These are phyloP conservation scores for Ophiobolus disseminans DNA, from an alignment of 2,329 filamentous ascomycete genomes.

Conservation along the genomic window DNA sequence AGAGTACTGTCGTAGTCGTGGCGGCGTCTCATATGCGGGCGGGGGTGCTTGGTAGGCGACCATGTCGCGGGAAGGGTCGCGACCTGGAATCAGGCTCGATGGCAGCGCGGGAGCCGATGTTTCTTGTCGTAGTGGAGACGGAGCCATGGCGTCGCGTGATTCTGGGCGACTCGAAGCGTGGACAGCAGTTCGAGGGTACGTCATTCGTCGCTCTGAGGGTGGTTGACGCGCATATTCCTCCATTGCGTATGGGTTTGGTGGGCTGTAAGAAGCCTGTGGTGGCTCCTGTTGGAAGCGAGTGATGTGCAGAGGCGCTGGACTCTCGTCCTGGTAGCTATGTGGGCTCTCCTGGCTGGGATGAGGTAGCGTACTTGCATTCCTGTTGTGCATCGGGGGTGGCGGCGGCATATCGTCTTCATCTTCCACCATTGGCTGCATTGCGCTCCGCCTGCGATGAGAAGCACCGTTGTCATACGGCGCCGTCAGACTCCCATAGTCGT, in stretches of 20 bases:
- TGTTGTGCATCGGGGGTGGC: conserved; percentile 49
- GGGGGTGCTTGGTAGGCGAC: conserved; percentile 33
- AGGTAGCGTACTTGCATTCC: conserved; percentile 39
- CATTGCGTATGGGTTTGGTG: conserved; percentile 33
- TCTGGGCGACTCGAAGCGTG: conserved; percentile 39
- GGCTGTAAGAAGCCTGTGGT: conserved; percentile 28
- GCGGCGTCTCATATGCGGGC: conserved; percentile 28
- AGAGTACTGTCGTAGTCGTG: conserved; percentile 42
- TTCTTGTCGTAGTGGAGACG: conserved; percentile 42
- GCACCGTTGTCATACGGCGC: conserved; percentile 49
- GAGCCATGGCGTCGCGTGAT: conserved; percentile 43
- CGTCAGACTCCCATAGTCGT: conserved; percentile 38
- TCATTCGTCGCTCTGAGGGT: conserved; percentile 43
- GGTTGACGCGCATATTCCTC: conserved; percentile 32
- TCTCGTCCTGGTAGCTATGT: conserved; percentile 35
- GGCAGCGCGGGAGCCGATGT: conserved; percentile 32
- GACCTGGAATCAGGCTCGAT: conserved; percentile 42
- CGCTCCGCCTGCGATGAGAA: conserved; percentile 55
- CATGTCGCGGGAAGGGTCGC: conserved; percentile 31
- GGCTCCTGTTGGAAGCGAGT: conserved; percentile 38
- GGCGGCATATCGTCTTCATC: conserved; percentile 63
- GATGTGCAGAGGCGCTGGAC: conserved; percentile 44
- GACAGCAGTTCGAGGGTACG: conserved; percentile 29
- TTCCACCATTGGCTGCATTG: conserved; percentile 69
- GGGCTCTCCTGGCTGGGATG: conserved; percentile 33